phyloP scores from a whole-genome alignment of 768 basidiomycete genomes.

The Asterophora lycoperdoides region DNA sequence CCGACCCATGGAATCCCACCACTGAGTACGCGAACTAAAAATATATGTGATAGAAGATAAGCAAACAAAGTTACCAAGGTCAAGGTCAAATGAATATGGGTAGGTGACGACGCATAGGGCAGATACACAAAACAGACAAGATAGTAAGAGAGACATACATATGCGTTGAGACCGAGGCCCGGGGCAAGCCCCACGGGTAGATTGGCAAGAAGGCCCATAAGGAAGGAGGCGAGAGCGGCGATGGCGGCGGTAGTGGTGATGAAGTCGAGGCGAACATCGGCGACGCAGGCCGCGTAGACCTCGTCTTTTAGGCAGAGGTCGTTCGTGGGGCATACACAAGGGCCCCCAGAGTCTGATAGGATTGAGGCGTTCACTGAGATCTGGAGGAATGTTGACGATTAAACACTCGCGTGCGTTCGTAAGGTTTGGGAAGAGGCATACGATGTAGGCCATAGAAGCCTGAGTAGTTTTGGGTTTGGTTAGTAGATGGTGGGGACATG shows the following conservation, averaged over 20 bases:
- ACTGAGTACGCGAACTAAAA: conserved; percentile 80
- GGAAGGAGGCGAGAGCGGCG: conserved; percentile 66
- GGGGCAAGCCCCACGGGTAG: conserved; percentile 89
- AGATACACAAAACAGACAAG: too few species aligned
- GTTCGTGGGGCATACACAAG: conserved; percentile 66
- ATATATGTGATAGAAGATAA: background rate
- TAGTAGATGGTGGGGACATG: conserved; percentile 1
- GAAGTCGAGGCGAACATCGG: conserved; percentile 66
- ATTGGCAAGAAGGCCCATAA: conserved; percentile 84
- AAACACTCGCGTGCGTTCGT: background rate
- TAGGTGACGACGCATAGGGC: background rate
- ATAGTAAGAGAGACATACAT: conserved; percentile 41
- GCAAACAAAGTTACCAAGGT: background rate
- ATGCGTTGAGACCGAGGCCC: conserved; percentile 79
- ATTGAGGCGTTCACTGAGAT: conserved; percentile 86
- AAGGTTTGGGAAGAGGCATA: conserved; percentile 27
- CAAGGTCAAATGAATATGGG: background rate
- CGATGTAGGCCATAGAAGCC: conserved; percentile 85
- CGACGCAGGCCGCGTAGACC: conserved; percentile 52
- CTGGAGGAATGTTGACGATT: conserved; percentile 29
- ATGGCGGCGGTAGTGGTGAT: conserved; percentile 82
- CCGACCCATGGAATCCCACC: conserved; percentile 78
- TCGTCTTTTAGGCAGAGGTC: conserved; percentile 53
- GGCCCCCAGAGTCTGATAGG: conserved; percentile 71
- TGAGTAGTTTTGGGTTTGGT: conserved; percentile 19